Evolutionary conservation across 768 basidiomycete genomes (phyloP), one percentile per base, ranked within the genome.

Genomic region (Panaeolus papilionaceus): DNA sequence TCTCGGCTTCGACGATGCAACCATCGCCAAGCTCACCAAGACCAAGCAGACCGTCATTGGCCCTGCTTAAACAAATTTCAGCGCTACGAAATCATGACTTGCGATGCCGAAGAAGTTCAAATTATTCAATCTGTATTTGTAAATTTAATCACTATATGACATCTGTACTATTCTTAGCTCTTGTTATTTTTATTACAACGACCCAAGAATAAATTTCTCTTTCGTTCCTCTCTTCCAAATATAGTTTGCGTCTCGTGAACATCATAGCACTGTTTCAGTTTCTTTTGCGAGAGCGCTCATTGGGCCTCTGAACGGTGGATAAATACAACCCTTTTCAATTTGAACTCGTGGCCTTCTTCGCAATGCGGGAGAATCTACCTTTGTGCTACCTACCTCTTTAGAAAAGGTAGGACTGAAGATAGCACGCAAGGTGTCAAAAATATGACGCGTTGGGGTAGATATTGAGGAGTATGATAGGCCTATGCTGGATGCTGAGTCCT

Each of bases 1-100:
- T 70, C 84, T 90, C 18, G 80, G 80, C 33, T 71, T 90, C 64
- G 81, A 83, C 38, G 84, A 86, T 33, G 84, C 81, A 14, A 81
- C 83, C 18, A 83, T 90, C 44, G 77, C 81, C 12, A 77, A 80
- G 18, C 78, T 90, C 26, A 83, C 80, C 72, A 86, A 80, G 74
- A 82, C 81, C 28, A 86, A 89, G 75, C 81, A 80, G 28, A 75
- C 74, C 38, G 70, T 75, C 54, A 70, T 64, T 51, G 64, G 64
- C 38, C 33, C 64, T 14, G 26, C 54, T 14, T 58, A 58, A 58
- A 33, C n/a, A 16, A 16, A 9, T 37, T 3, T 23, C 33, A 37
- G 8, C 54, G 10, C 54, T 4, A 28, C 47, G 14, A 58, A 37
- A 58, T 37, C 33, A 58, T 12, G 10, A 58, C 54, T 33, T 11